Evolutionary conservation across 179 eudicot genomes (phyloP), one percentile per base, ranked within the genome.

Genomic region (Patellifolia procumbens): DNA sequence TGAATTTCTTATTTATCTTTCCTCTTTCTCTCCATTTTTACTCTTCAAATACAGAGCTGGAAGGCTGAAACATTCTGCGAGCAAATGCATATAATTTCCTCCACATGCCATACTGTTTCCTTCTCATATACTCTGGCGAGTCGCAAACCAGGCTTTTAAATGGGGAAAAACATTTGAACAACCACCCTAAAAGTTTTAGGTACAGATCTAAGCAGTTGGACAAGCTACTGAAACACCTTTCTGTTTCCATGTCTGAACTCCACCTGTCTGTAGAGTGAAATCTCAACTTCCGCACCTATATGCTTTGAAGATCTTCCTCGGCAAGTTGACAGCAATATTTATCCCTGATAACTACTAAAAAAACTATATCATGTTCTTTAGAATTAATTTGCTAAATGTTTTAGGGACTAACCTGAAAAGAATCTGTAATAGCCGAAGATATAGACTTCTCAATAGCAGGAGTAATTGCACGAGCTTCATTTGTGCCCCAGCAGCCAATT

Each of bases 381-480:
- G 31, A 49, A 59, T 46, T 17, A 37, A 24, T 11, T n/a, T 4
- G 8, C 19, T n/a, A 74, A 19, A 34, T 6, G 74, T 26, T 34
- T 32, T 7, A 34, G 74, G 81, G 58, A 20, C 68, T 49, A 70
- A 93, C 99, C 98, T 96, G 99, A 82, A 96, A 90, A 51, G 90
- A 81, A 53, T 96, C 99, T 1, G 86, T 74, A 62, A 96, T 85
- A 60, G 92, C 79, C 17, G 92, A 74, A 56, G 96, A 81, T 28
- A 90, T 76, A 43, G 88, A 68, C 84, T 91, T 96, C 85, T 96
- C 99, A 19, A 91, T 82, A 78, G 80, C 70, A 1, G 97, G 96
- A 51, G 87, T 82, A 52, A 96, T 72, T 70, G 88, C 56, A 34
- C 98, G 97, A 72, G 96, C 89, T 80, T 93, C 81, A 86, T 86